A percentile compares a stretch with the other conserved stretches of the same genome.
These are phyloP conservation scores for Dittrichia graveolens DNA, from an alignment of 129 eudicot species.

Conservation along the genomic window DNA sequence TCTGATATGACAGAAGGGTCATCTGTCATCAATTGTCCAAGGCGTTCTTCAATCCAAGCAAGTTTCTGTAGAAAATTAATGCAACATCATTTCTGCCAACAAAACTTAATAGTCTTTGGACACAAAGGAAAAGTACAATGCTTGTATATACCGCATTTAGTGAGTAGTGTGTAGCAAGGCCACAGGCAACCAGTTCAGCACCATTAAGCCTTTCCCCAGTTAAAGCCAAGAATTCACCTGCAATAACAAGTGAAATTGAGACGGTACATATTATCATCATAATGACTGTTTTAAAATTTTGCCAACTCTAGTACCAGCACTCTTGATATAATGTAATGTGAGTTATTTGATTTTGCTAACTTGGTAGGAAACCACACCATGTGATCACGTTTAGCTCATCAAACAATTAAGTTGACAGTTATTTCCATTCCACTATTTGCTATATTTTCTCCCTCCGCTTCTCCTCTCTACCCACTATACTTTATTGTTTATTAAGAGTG, in stretches of 20 bases:
- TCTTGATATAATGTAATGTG: background rate
- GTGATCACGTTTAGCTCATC: background rate
- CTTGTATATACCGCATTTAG: conserved; percentile 55
- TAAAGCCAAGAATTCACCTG: conserved; percentile 92
- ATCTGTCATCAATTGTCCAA: conserved; percentile 80
- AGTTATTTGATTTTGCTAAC: background rate
- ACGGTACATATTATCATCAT: background rate
- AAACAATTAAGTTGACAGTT: background rate
- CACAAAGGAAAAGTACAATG: background rate
- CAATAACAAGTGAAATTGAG: conserved; percentile 22
- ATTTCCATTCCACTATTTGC: background rate
- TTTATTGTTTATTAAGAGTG: background rate
- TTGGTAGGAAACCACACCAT: background rate
- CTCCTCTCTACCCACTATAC: background rate
- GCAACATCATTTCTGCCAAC: background rate
- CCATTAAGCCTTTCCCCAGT: conserved; percentile 96
- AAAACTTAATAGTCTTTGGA: background rate
- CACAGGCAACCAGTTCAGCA: conserved; percentile 83
- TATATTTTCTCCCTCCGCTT: background rate
- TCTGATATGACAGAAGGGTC: conserved; percentile 71
- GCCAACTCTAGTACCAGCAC: background rate
- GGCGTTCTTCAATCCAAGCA: conserved; percentile 80
- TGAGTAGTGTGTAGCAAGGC: conserved; percentile 83
- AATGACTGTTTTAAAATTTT: background rate
- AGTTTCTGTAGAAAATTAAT: conserved; percentile 57